Percentiles rank a stretch among this genome's conserved stretches.
These are phyloP conservation scores for Lactarius akahatsu DNA, from an alignment of 768 basidiomycete genomes.

Conservation along the genomic window DNA sequence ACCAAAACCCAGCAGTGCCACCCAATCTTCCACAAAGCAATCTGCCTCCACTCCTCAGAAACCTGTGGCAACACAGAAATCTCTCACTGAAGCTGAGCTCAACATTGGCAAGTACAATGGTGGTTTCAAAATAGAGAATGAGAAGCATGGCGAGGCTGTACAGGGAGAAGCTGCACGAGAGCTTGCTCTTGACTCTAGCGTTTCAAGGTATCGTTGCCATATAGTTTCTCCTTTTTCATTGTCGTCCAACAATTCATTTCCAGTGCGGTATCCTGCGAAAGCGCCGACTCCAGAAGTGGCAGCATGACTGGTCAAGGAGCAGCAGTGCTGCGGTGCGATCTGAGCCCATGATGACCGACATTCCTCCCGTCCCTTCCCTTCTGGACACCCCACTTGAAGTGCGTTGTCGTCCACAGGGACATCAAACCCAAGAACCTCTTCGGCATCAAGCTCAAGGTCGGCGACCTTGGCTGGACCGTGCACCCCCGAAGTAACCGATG, in stretches of 20 bases:
- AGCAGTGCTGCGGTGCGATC: neutral
- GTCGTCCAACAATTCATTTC: neutral
- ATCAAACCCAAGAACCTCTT: too few relatives aligned
- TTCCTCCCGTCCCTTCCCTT: neutral
- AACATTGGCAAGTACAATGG: conserved; percentile 94
- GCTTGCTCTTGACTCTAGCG: conserved; percentile 82
- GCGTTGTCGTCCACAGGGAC: too few relatives aligned
- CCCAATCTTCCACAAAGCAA: conserved; percentile 36
- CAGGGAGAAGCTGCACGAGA: conserved; percentile 77
- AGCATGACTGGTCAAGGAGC: neutral
- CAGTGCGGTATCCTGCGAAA: conserved; percentile 35
- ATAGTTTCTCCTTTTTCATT: conserved; percentile 14
- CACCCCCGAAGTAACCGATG: too few relatives aligned
- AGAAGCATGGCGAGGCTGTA: conserved; percentile 71
- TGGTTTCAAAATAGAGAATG: conserved; percentile 90
- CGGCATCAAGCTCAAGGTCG: too few relatives aligned
- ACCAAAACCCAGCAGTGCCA: conserved; percentile 24
- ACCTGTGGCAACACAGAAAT: conserved; percentile 31
- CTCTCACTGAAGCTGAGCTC: conserved; percentile 36
- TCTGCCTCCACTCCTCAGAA: conserved; percentile 9
- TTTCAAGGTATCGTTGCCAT: conserved; percentile 46
- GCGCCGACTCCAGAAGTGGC: conserved; percentile 21
- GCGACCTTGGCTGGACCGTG: too few relatives aligned
- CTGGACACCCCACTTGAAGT: too few relatives aligned
- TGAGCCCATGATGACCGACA: neutral